phyloP scores from a whole-genome alignment of 2,329 filamentous ascomycete species.

The Coniella vitis region DNA sequence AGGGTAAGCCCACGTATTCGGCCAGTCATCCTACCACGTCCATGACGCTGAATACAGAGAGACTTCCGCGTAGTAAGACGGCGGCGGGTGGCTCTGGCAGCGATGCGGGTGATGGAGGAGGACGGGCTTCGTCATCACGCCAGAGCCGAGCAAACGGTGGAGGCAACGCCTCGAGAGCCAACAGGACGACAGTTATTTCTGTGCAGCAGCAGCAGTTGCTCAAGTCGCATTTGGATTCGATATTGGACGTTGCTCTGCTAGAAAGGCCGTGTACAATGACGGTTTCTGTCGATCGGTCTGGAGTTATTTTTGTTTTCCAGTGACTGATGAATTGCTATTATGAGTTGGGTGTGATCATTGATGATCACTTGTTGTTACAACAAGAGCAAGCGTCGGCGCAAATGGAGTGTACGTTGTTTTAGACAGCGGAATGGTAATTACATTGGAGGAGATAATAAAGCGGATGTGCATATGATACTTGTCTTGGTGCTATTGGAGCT shows the following conservation, averaged over 20 bases:
- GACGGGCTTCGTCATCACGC: conserved; percentile 1
- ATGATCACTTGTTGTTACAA: too few relatives aligned
- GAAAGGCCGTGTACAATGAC: conserved; percentile 91
- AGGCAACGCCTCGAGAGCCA: conserved; percentile 36
- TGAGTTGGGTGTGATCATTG: too few relatives aligned
- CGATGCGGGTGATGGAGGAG: conserved; percentile 20
- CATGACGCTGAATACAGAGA: conserved; percentile 61
- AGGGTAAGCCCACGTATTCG: conserved; percentile 67
- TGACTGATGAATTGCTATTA: conserved; percentile 19
- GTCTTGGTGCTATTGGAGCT: too few relatives aligned
- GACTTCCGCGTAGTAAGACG: conserved; percentile 33
- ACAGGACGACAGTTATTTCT: conserved; percentile 78
- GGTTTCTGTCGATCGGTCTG: conserved; percentile 80
- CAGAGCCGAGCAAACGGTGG: conserved; percentile 5
- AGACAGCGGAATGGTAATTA: too few relatives aligned
- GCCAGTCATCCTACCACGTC: conserved; percentile 55
- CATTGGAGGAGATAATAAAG: too few relatives aligned
- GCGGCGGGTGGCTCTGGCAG: conserved; percentile 25
- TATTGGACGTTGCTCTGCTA: conserved; percentile 81
- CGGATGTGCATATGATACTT: too few relatives aligned
- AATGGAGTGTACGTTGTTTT: too few relatives aligned
- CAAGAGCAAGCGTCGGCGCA: too few relatives aligned
- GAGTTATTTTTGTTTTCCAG: conserved; percentile 78
- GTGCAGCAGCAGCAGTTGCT: conserved; percentile 81
- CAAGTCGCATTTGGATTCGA: conserved; percentile 77